phyloP scores from a whole-genome alignment of 2,329 filamentous ascomycete species.

The Orbilia blumenaviensis region DNA sequence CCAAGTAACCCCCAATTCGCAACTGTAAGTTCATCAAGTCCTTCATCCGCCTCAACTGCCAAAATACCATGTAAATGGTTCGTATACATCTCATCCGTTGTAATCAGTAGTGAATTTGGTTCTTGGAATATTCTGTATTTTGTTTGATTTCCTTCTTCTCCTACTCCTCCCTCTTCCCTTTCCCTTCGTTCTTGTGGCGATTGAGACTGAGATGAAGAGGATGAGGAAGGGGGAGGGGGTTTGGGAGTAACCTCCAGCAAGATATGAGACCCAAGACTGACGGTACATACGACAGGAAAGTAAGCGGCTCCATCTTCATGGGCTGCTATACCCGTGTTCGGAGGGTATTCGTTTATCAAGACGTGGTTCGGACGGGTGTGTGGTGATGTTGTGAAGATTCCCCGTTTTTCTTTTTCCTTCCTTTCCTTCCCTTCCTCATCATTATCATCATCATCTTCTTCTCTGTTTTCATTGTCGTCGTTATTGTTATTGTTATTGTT shows the following conservation, averaged over 20 bases:
- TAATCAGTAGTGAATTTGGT: conserved; percentile 70
- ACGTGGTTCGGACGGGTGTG: conserved; percentile 87
- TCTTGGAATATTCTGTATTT: conserved; percentile 65
- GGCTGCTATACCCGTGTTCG: conserved; percentile 93
- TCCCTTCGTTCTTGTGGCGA: conserved; percentile 66
- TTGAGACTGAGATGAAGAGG: too few species aligned
- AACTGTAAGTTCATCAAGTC: conserved; percentile 70
- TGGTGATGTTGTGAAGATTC: conserved; percentile 71
- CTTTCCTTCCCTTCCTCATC: too few species aligned
- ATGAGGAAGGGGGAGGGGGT: too few species aligned
- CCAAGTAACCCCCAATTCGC: conserved; percentile 77
- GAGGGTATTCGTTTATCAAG: conserved; percentile 88
- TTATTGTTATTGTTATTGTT: too few species aligned
- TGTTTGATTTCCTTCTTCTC: conserved; percentile 60
- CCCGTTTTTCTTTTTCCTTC: conserved; percentile 59
- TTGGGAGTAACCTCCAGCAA: conserved; percentile 74
- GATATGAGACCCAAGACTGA: conserved; percentile 80
- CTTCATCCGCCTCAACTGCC: conserved; percentile 71
- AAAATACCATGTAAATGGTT: conserved; percentile 79
- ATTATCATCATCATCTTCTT: too few species aligned
- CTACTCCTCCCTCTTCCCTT: conserved; percentile 63
- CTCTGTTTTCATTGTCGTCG: too few species aligned
- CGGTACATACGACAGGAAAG: conserved; percentile 85
- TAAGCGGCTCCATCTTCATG: conserved; percentile 94
- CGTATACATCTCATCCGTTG: conserved; percentile 73